phyloP scores from a whole-genome alignment of 805 yeast species.

The Candida caryicola region DNA sequence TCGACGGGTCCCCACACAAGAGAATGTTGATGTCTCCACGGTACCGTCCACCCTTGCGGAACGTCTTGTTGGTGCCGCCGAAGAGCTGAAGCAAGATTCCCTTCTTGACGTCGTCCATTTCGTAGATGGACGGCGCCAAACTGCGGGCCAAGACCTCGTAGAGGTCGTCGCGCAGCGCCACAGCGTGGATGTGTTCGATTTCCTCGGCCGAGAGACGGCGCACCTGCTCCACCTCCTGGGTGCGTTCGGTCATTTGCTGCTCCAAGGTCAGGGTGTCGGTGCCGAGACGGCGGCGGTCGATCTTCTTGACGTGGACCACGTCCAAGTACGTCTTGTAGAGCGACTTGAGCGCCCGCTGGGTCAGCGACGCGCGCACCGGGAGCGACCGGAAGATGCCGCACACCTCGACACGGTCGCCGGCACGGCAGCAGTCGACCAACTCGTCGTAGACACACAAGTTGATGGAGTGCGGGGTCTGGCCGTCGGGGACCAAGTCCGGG shows the following conservation, averaged over 20 bases:
- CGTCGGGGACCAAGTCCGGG: constrained; percentile 94
- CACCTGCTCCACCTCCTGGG: constrained; percentile 74
- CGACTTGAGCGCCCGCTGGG: constrained; percentile 78
- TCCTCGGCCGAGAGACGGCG: constrained; percentile 70
- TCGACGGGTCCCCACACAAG: constrained; percentile 97
- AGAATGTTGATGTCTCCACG: constrained; percentile 93
- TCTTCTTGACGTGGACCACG: constrained; percentile 87
- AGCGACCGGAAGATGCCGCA: constrained; percentile 93
- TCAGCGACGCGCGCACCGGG: constrained; percentile 84
- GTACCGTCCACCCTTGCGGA: constrained; percentile 87
- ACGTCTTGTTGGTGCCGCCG: constrained; percentile 91
- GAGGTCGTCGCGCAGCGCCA: constrained; percentile 68
- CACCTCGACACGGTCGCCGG: constrained; percentile 95
- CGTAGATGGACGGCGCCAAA: constrained; percentile 94
- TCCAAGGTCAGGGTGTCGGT: constrained; percentile 68
- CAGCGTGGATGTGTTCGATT: constrained; percentile 56
- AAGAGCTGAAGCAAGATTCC: constrained; percentile 90
- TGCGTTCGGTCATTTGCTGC: constrained; percentile 52
- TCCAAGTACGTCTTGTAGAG: constrained; percentile 91
- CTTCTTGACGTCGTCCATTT: constrained; percentile 94
- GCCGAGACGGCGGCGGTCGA: constrained; percentile 77
- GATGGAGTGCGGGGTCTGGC: constrained; percentile 97
- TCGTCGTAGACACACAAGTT: constrained; percentile 94
- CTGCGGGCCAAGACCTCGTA: constrained; percentile 87
- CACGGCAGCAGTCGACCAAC: constrained; percentile 88